These are phyloP conservation scores for Primulina tabacum DNA, from an alignment of 257 asterid species.

Conservation along the genomic window DNA sequence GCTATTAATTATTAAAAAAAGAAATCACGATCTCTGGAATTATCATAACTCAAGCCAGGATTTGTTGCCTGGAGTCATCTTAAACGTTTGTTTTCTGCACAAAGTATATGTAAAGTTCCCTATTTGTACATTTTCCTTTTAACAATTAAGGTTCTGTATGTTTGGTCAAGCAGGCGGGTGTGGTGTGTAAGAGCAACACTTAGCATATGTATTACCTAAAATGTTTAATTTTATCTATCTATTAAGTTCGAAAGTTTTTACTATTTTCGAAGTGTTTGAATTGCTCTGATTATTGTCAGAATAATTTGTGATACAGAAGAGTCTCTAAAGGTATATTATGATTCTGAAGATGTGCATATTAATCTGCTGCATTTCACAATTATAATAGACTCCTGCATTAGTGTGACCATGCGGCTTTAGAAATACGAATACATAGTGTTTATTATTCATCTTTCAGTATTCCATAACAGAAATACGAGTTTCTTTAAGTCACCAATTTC, in stretches of 20 bases:
- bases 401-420: too few species aligned
- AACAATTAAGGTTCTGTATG: too few species aligned
- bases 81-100: neutral
- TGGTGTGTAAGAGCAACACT: too few species aligned
- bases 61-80: too few species aligned
- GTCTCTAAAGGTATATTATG: neutral
- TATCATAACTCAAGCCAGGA: too few species aligned
- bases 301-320: neutral
- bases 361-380: too few species aligned
- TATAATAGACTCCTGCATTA: too few species aligned
- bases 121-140: neutral
- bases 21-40: too few species aligned
- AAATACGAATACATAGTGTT: neutral
- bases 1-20: neutral
- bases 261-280: neutral
- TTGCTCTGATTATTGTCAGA: neutral
- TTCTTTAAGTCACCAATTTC: too few species aligned
- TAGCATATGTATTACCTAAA: neutral
- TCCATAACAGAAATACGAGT: neutral
- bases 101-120: neutral
- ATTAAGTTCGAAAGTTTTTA: too few species aligned
- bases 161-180: too few species aligned
- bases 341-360: neutral
- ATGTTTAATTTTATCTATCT: neutral
- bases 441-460: neutral